These are phyloP conservation scores for Fusarium begoniae DNA, from an alignment of 2,329 filamentous ascomycete genomes.

Conservation along the genomic window DNA sequence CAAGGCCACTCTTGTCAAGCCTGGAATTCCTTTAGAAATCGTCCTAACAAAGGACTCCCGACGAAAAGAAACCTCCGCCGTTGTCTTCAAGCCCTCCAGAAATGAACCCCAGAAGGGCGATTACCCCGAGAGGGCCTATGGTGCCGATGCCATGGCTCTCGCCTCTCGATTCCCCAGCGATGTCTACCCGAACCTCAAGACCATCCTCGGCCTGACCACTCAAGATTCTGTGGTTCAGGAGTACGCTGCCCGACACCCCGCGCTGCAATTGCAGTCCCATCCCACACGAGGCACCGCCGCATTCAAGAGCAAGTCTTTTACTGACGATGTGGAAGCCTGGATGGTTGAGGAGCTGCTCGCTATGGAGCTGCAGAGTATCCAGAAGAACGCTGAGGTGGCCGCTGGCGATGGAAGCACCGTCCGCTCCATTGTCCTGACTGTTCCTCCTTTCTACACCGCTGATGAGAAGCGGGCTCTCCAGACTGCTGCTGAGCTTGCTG, in stretches of 20 bases:
- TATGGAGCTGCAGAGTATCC: conserved; percentile 94
- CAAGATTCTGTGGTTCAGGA: conserved; percentile 70
- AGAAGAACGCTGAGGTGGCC: conserved; percentile 84
- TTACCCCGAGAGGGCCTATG: conserved; percentile 91
- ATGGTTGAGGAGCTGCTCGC: conserved; percentile 92
- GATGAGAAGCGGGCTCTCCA: conserved; percentile 90
- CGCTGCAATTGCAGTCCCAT: conserved; percentile 72
- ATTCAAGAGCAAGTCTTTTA: conserved; percentile 80
- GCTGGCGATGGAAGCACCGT: conserved; percentile 80
- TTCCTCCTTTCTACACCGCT: conserved; percentile 88
- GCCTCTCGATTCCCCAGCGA: conserved; percentile 89
- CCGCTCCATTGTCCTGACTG: conserved; percentile 85
- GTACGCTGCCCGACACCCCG: conserved; percentile 82
- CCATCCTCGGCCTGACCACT: conserved; percentile 79
- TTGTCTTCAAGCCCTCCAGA: conserved; percentile 91
- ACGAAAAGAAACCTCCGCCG: conserved; percentile 89
- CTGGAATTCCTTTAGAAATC: conserved; percentile 95
- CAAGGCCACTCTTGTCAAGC: conserved; percentile 95
- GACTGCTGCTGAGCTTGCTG: conserved; percentile 86
- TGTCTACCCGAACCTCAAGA: conserved; percentile 94
- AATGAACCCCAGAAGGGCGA: conserved; percentile 68
- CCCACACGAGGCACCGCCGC: conserved; percentile 73
- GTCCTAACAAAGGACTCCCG: conserved; percentile 98
- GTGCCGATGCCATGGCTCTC: conserved; percentile 88
- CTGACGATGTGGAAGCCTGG: conserved; percentile 70